Base-by-base conservation (phyloP, 352 stramenopile genomes). In the Aphanomyces stellatus region DNA sequence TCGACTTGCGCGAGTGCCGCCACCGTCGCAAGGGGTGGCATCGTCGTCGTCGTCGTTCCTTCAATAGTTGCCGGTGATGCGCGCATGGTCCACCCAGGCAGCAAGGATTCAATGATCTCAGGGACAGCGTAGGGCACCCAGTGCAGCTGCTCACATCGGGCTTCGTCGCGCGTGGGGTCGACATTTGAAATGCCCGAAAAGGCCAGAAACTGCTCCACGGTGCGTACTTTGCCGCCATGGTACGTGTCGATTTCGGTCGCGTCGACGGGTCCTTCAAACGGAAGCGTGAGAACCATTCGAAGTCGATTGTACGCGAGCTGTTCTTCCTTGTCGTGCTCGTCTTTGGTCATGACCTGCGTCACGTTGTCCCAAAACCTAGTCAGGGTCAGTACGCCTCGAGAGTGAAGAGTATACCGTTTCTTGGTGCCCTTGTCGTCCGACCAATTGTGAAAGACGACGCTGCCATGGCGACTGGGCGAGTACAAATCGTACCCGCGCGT, bases 401-500 rank as follows among this genome's bases (percentile, higher is more conserved):
- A n/a, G n/a, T n/a, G n/a, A n/a, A n/a, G n/a, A n/a, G n/a, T n/a
- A n/a, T n/a, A n/a, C n/a, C n/a, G n/a, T 22, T 13, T 51, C n/a
- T 22, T 5, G 8, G 8, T 13, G 6, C 5, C 19, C 5, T 5
- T 8, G 28, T 87, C 78, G 64, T 75, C 80, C 17, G 79, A 85
- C 71, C 88, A 90, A 60, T 90, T 88, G 72, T 90, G 81, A 69
- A 84, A 90, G 30, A 90, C 75, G 17, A 88, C 80, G 0, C 89
- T 76, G 60, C 85, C 78, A 68, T 85, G 87, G 30, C 71, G 46
- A 13, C 77, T 78, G 5, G 83, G 83, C 28, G 79, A 91, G 71
- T 96, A 97, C 13, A 96, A 76, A 71, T 97, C 89, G 70, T 97
- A 97, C 37, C 89, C 89, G 68, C 89, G 65, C 7, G 86, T 91